Conservation (phyloP, 345 rosid species). For the Garcia nutans region DNA sequence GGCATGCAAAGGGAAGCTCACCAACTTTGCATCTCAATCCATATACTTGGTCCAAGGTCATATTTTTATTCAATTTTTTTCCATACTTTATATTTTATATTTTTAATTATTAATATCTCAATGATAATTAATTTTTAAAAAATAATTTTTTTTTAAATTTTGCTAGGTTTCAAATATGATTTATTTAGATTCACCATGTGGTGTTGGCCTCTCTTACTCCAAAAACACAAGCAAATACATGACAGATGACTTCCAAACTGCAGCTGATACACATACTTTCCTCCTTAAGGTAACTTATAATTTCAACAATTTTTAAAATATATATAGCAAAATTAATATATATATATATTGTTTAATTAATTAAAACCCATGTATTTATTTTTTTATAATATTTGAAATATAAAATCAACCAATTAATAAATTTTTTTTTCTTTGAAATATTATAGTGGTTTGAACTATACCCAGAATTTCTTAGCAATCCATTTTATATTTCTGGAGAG, state of each 20-base stretch:
- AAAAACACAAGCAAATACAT: constrained; percentile 27
- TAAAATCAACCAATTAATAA: too few relatives aligned
- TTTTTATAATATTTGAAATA: too few relatives aligned
- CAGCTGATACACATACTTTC: constrained; percentile 44
- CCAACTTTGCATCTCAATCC: constrained; percentile 54
- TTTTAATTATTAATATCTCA: too few relatives aligned
- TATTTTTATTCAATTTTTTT: background rate
- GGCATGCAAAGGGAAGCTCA: constrained; percentile 20
- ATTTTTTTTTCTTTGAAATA: background rate
- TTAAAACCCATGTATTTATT: background rate
- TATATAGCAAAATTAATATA: too few relatives aligned
- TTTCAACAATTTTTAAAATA: background rate
- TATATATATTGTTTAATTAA: too few relatives aligned
- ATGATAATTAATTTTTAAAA: too few relatives aligned
- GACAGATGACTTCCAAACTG: constrained; percentile 46
- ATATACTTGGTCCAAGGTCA: constrained; percentile 53
- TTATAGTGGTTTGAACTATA: constrained; percentile 43
- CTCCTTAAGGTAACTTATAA: constrained; percentile 45
- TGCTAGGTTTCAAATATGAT: constrained; percentile 52
- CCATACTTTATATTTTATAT: background rate
- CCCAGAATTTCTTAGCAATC: constrained; percentile 42
- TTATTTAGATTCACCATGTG: constrained; percentile 61
- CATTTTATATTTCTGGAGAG: constrained; percentile 48
- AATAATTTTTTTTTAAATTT: background rate
- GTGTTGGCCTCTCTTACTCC: constrained; percentile 56